Evolutionary conservation across 129 eudicot genomes (phyloP), one percentile per base, ranked within the genome.

Genomic region (Tanacetum coccineum): DNA sequence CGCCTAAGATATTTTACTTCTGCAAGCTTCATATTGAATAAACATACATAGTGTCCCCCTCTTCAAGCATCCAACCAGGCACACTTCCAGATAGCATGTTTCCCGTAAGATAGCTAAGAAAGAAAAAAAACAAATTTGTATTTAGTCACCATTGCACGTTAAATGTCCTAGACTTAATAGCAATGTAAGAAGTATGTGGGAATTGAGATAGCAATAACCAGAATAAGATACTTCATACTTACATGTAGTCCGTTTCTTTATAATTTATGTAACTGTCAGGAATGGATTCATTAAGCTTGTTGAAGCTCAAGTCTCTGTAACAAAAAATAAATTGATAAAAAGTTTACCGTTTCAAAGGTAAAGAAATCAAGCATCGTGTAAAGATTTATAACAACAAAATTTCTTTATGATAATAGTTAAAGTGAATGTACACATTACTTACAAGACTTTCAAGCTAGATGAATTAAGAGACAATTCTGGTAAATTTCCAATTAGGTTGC

Each of bases 381-480:
- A 36, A 6, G 40, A 36, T 5, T 36, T 9, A 36, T 36, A 36
- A 36, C 40, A 36, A 30, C 3, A 36, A n/a, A 36, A 36, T 36
- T 36, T 36, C 40, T 36, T 6, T 36, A 87, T n/a, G n/a, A n/a
- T n/a, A n/a, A n/a, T n/a, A n/a, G n/a, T n/a, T 52, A 4, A 53
- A 75, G 60, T 32, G 59, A 17, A 66, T 20, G 68, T 44, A 22
- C 18, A 54, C 54, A 59, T 45, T 42, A 91, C 95, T 85, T 18
- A 91, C 97, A 91, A 9, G 66, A 63, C 17, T 76, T 70, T 70
- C 65, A 83, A 26, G 10, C 22, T 92, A n/a, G 49, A 26, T n/a
- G 82, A 77, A n/a, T 85, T 17, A 62, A 85, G 69, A 63, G 76
- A 91, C 97, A 91, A 76, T 17, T 66, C 66, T 6, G 97, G 97